A percentile compares a stretch with the other conserved stretches of the same genome.
phyloP scores from a whole-genome alignment of 192 early-diverging fungal species.

The Coemansia sp. region DNA sequence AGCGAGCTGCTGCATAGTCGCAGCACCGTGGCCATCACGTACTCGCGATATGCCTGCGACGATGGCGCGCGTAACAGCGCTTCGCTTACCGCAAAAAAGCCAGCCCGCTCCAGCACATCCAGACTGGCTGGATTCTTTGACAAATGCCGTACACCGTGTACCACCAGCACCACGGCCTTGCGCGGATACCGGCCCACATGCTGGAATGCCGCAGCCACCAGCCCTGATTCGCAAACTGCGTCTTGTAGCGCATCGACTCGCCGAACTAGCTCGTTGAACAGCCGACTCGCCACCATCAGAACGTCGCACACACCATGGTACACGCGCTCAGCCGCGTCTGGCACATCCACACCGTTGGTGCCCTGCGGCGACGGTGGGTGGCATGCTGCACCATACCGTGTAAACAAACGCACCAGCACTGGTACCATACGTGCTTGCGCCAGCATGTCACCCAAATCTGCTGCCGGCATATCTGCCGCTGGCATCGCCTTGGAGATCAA shows the following conservation, averaged over 20 bases:
- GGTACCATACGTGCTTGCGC: slow-evolving; percentile 26
- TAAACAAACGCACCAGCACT: slow-evolving; percentile 28
- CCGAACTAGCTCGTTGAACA: slow-evolving; percentile 48
- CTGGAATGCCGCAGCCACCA: slow-evolving; percentile 34
- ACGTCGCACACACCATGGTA: slow-evolving; percentile 50
- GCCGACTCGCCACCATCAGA: slow-evolving; percentile 41
- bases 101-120: slow-evolving; percentile 48
- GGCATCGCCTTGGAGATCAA: slow-evolving; percentile 41
- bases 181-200: slow-evolving; percentile 42
- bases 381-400: slow-evolving; percentile 51
- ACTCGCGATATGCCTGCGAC: slow-evolving; percentile 46
- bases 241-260: slow-evolving; percentile 43
- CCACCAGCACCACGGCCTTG: slow-evolving; percentile 43
- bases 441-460: slow-evolving; percentile 42
- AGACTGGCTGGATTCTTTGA: slow-evolving; percentile 54
- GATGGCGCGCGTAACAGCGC: slow-evolving; percentile 34
- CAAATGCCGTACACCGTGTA: slow-evolving; percentile 48
- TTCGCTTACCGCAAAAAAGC: slow-evolving; percentile 43
- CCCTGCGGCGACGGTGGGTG: slow-evolving; percentile 22
- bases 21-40: slow-evolving; percentile 51
- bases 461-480: slow-evolving; percentile 20
- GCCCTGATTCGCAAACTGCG: slow-evolving; percentile 44
- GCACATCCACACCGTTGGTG: slow-evolving; percentile 12
- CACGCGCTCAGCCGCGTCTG: slow-evolving; percentile 33
- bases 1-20: slow-evolving; percentile 48